A percentile compares a stretch with the other conserved stretches of the same genome.
These are phyloP conservation scores for Amaranthus tricolor DNA, from an alignment of 179 eudicot genomes.

Conservation along the genomic window DNA sequence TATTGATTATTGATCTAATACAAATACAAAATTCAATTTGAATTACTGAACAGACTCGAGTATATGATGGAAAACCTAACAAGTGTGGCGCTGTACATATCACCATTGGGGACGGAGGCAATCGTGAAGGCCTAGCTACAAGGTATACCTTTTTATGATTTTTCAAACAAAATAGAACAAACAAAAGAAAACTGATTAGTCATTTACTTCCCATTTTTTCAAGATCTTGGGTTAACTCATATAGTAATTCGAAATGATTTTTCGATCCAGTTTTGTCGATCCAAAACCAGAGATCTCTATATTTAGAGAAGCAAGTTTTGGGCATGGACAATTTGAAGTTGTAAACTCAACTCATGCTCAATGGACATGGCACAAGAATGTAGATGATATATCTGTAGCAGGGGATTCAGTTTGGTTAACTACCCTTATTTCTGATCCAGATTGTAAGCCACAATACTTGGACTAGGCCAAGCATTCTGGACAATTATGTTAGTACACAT, in stretches of 20 bases:
- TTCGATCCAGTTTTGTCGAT: slow-evolving; percentile 36
- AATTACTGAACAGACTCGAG: slow-evolving; percentile 20
- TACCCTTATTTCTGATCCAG: slow-evolving; percentile 34
- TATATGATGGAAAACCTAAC: slow-evolving; percentile 43
- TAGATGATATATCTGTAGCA: slow-evolving; percentile 42
- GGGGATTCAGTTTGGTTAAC: slow-evolving; percentile 55
- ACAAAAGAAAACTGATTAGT: no score
- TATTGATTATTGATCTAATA: no score
- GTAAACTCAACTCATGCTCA: slow-evolving; percentile 60
- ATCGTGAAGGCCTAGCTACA: slow-evolving; percentile 67
- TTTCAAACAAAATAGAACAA: not conserved
- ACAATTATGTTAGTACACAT: no score
- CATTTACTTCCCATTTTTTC: no score
- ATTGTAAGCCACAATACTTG: slow-evolving; percentile 15
- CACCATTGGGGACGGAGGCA: slow-evolving; percentile 71
- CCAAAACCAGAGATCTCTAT: slow-evolving; percentile 44
- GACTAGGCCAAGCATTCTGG: not conserved
- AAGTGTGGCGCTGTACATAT: slow-evolving; percentile 56
- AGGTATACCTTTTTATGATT: not conserved
- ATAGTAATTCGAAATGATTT: not conserved
- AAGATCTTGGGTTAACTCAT: no score
- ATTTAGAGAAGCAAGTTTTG: slow-evolving; percentile 80
- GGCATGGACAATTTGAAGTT: slow-evolving; percentile 55
- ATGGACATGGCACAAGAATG: slow-evolving; percentile 78
- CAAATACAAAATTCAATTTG: no score